Base-by-base conservation (phyloP, 805 yeast genomes). In the Nematodospora valgi region DNA sequence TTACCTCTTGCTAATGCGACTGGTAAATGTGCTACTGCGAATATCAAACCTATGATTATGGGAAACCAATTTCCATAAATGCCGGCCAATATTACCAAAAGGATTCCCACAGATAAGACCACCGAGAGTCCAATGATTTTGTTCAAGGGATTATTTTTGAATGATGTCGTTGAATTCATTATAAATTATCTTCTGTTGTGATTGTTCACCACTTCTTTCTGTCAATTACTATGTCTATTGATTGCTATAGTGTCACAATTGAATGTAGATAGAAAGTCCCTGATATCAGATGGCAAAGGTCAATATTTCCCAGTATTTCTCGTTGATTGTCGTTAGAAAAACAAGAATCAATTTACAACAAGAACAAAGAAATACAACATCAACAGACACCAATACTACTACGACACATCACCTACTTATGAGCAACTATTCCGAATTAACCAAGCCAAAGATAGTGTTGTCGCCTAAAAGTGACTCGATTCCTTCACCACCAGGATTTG, bases 61-160 rank as follows among this genome's bases (percentile, higher is more conserved):
- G 98, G 98, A 51, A 82, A 78, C 94, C 96, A 93, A 58, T 87
- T 88, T 31, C 86, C 84, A 64, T 78, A 86, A 9, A 93, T 69
- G 34, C 95, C 88, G 30, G 96, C 87, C 22, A 93, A 68, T 17
- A 91, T 85, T 28, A 89, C 87, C 44, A 93, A 68, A 23, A 93
- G 74, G 50, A 91, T 91, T 5, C 98, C 98, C 46, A 87, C 72
- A 1, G 98, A 93, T 20, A 91, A 71, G 30, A 89, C 79, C 25
- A 80, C 70, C 11, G 93, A 76, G 13, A 86, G 76, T 11, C 82
- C 81, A 27, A 86, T 82, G 49, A 87, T 83, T 52, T 80, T 82
- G 38, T 86, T 82, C 43, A 87, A 63, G 23, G 95, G 94, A 43
- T 81, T 62, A 5, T 24, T 26, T 20, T 74, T 38, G 34, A 47